phyloP scores from a whole-genome alignment of 352 stramenopile genomes.

The Phytophthora agathidicida region DNA sequence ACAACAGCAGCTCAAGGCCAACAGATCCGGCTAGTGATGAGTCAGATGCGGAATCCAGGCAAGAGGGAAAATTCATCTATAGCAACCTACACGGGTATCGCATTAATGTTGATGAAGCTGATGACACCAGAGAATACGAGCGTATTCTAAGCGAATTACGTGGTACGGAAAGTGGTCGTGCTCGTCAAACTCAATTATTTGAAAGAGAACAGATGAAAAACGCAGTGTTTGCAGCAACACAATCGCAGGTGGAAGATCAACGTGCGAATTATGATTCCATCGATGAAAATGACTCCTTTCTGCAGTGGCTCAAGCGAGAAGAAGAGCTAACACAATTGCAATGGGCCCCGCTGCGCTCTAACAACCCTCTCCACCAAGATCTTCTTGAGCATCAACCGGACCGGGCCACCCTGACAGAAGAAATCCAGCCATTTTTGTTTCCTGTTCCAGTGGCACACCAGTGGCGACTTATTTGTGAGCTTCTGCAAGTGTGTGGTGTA shows the following conservation, averaged over 20 bases:
- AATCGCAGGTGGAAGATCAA: constrained; percentile 58
- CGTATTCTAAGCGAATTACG: constrained; percentile 76
- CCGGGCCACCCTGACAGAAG: constrained; percentile 66
- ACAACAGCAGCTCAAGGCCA: not conserved
- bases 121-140: constrained; percentile 76
- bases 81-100: constrained; percentile 85
- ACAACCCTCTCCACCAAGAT: constrained; percentile 46
- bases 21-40: constrained; percentile 8
- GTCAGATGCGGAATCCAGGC: constrained; percentile 5
- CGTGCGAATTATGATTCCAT: constrained; percentile 50
- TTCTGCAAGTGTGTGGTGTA: constrained; percentile 62
- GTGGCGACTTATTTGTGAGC: constrained; percentile 36
- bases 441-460: constrained; percentile 39
- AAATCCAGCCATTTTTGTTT: constrained; percentile 85
- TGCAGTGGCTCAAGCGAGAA: constrained; percentile 54
- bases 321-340: constrained; percentile 47
- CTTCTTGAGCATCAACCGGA: constrained; percentile 72
- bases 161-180: constrained; percentile 44
- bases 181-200: constrained; percentile 32
- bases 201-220: constrained; percentile 42
- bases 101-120: constrained; percentile 63
- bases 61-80: constrained; percentile 50
- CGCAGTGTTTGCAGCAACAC: constrained; percentile 12
- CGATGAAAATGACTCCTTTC: constrained; percentile 39
- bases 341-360: constrained; percentile 61